A percentile compares a stretch with the other conserved stretches of the same genome.
Evolutionary conservation across 2,329 filamentous ascomycete genomes (phyloP).

Genomic region (Helicocarpus griseus): DNA sequence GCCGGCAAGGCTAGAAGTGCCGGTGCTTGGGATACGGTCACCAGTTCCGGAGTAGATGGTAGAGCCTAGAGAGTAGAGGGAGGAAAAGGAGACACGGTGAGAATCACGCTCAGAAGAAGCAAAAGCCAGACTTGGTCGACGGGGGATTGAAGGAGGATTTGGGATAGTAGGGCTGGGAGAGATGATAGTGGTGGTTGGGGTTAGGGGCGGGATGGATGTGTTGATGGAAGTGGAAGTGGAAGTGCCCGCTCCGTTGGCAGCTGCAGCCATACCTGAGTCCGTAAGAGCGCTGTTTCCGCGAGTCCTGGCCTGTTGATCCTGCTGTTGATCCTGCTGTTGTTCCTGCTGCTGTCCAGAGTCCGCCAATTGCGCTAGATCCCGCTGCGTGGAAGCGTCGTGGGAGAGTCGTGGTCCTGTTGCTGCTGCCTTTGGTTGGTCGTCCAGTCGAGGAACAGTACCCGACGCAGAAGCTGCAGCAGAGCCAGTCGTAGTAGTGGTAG

Average conservation of each 20-base stretch:
- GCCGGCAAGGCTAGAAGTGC: slow-evolving; percentile 29
- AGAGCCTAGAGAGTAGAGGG: slow-evolving; percentile 50
- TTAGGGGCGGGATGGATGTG: neutral
- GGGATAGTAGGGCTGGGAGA: too few species aligned
- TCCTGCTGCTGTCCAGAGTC: too few species aligned
- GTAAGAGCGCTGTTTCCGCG: too few species aligned
- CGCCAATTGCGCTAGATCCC: too few species aligned
- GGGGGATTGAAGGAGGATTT: neutral
- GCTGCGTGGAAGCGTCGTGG: too few species aligned
- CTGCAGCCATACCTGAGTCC: too few species aligned
- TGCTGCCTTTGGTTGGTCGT: neutral
- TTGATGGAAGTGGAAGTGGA: neutral
- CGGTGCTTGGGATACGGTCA: slow-evolving; percentile 17
- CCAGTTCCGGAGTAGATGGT: slow-evolving; percentile 12
- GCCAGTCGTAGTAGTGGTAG: neutral
- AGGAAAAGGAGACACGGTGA: slow-evolving; percentile 64
- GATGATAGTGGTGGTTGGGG: neutral
- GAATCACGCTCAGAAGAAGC: slow-evolving; percentile 29
- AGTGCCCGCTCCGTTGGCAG: too few species aligned
- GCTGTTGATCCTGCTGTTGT: too few species aligned
- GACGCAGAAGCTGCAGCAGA: neutral
- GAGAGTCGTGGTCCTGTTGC: neutral
- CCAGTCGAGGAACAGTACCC: neutral
- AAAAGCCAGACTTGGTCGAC: neutral
- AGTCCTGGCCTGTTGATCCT: too few species aligned